These are phyloP conservation scores for Diplocarpon rosae DNA, from an alignment of 2,329 filamentous ascomycete genomes.

Conservation along the genomic window DNA sequence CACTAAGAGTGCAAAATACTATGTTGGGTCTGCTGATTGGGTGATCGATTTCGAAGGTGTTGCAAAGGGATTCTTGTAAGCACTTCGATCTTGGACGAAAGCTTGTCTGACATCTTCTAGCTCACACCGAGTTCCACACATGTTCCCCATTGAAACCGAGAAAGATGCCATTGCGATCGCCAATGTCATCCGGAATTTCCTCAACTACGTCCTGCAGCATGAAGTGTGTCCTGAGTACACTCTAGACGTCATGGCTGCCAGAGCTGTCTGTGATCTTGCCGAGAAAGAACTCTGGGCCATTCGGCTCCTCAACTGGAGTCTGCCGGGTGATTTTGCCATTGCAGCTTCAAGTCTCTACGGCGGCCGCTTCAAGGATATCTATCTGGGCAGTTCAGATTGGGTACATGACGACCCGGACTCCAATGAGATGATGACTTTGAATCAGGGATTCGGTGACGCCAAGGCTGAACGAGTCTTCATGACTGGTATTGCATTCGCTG, in stretches of 20 bases:
- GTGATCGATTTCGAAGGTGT: constrained; percentile 71
- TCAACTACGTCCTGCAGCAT: constrained; percentile 77
- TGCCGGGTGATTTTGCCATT: constrained; percentile 76
- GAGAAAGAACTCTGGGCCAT: constrained; percentile 55
- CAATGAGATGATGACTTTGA: constrained; percentile 20
- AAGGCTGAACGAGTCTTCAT: constrained; percentile 34
- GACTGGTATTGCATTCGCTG: constrained; percentile 33
- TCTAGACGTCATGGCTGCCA: constrained; percentile 54
- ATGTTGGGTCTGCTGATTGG: constrained; percentile 48
- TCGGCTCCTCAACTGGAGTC: constrained; percentile 35
- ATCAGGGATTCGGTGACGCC: constrained; percentile 24
- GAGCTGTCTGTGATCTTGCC: constrained; percentile 55
- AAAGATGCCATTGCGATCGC: constrained; percentile 47
- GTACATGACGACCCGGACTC: constrained; percentile 9
- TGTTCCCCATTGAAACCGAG: constrained; percentile 44
- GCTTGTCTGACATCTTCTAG: constrained; percentile 27
- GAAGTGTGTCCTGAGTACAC: constrained; percentile 75
- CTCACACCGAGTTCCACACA: constrained; percentile 43
- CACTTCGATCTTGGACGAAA: constrained; percentile 9
- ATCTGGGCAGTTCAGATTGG: constrained; percentile 11
- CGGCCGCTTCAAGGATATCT: constrained; percentile 28
- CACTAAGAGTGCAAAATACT: constrained; percentile 33
- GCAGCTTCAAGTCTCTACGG: constrained; percentile 60
- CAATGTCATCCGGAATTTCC: constrained; percentile 69
- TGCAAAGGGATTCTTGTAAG: constrained; percentile 67